Percentiles rank a stretch among this genome's conserved stretches.
Evolutionary conservation across 805 yeast genomes (phyloP).

Genomic region (Saccharomycopsis fermentans): DNA sequence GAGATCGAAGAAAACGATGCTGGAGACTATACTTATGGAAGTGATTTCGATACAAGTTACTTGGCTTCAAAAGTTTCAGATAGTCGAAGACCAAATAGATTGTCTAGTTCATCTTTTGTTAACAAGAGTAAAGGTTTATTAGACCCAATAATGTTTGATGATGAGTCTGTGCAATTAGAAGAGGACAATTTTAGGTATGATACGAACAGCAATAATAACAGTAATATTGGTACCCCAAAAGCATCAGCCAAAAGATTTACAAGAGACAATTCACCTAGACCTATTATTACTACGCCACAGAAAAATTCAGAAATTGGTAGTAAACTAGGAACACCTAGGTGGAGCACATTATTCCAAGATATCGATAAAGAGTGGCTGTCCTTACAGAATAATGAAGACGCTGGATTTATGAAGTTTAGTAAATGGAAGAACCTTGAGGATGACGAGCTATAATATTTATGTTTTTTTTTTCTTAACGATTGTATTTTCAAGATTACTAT

Average conservation of each 20-base stretch:
- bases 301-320: not conserved
- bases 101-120: not conserved
- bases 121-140: not conserved
- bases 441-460: not conserved
- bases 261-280: not conserved
- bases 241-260: not conserved
- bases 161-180: not conserved
- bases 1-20: not conserved
- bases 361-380: constrained; percentile 19
- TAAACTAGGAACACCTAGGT: constrained; percentile 12
- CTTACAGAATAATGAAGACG: constrained; percentile 12
- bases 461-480: not conserved
- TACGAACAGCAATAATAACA: not conserved
- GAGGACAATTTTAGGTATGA: not conserved
- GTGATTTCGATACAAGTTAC: not conserved
- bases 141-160: not conserved
- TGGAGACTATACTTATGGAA: not conserved
- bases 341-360: constrained; percentile 16
- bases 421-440: constrained; percentile 12
- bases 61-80: not conserved
- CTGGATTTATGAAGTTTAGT: constrained; percentile 14
- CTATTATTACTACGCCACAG: not conserved
- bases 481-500: not conserved
- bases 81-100: not conserved
- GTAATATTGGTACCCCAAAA: not conserved